phyloP scores from a whole-genome alignment of 2,329 filamentous ascomycete genomes.

The Lecanicillium sp. region DNA sequence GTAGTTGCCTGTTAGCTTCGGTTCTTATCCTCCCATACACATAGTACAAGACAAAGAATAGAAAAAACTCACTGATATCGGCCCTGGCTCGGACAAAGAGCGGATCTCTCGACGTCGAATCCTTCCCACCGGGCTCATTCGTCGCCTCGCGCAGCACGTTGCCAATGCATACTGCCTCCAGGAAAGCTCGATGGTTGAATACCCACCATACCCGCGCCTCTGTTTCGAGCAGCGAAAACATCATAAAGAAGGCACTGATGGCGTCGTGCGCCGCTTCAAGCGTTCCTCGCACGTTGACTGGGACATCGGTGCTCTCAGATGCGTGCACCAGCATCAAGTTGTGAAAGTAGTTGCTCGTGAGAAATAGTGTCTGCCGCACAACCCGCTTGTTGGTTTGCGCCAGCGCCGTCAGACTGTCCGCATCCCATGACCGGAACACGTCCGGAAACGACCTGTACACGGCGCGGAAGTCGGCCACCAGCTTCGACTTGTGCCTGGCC shows the following conservation, averaged over 20 bases:
- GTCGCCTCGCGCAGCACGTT: slow-evolving; percentile 47
- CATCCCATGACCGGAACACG: slow-evolving; percentile 61
- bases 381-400: slow-evolving; percentile 55
- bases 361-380: slow-evolving; percentile 67
- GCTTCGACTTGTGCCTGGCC: slow-evolving; percentile 58
- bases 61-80: slow-evolving; percentile 50
- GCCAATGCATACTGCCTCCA: slow-evolving; percentile 65
- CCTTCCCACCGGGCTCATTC: slow-evolving; percentile 36
- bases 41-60: not conserved
- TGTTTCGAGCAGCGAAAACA: slow-evolving; percentile 58
- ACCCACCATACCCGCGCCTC: slow-evolving; percentile 81
- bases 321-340: slow-evolving; percentile 74
- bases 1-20: slow-evolving; percentile 3
- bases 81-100: slow-evolving; percentile 50
- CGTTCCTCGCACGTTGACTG: slow-evolving; percentile 59
- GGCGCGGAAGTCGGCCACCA: slow-evolving; percentile 61
- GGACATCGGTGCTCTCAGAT: slow-evolving; percentile 57
- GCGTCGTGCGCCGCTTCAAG: slow-evolving; percentile 71
- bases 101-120: slow-evolving; percentile 43
- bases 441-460: slow-evolving; percentile 68
- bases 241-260: slow-evolving; percentile 65
- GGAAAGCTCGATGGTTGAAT: slow-evolving; percentile 72
- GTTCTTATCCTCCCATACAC: not conserved
- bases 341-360: slow-evolving; percentile 78
- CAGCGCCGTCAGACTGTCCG: slow-evolving; percentile 48